Percentiles rank a stretch among this genome's conserved stretches.
phyloP scores from a whole-genome alignment of 2,329 filamentous ascomycete species.

The Neonectria ditissima region DNA sequence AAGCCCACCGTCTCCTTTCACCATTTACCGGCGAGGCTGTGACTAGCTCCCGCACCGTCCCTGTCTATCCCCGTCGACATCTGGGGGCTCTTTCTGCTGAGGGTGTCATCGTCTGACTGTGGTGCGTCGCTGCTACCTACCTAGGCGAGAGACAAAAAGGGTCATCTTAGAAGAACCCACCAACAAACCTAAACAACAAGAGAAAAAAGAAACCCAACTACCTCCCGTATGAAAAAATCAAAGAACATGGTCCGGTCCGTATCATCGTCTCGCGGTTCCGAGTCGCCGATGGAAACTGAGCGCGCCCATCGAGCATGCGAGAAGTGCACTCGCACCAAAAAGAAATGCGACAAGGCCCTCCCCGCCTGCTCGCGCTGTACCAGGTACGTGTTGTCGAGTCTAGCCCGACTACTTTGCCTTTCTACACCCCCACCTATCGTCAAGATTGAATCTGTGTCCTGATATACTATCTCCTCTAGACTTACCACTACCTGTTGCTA shows the following conservation, averaged over 20 bases:
- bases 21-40: not conserved
- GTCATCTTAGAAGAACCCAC: not conserved
- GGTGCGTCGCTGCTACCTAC: not conserved
- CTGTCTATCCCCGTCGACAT: not conserved
- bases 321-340: slow-evolving; percentile 54
- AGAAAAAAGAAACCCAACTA: slow-evolving; percentile 5
- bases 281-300: slow-evolving; percentile 48
- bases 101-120: not conserved
- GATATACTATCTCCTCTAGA: slow-evolving; percentile 26
- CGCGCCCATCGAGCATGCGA: slow-evolving; percentile 53
- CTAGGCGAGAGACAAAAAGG: not conserved
- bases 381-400: slow-evolving; percentile 40
- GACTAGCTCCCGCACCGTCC: not conserved
- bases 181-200: not conserved
- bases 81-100: not conserved
- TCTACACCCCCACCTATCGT: not conserved
- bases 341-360: slow-evolving; percentile 54
- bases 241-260: slow-evolving; percentile 42
- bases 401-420: not conserved
- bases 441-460: not conserved
- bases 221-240: slow-evolving; percentile 36
- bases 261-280: slow-evolving; percentile 45
- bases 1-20: not conserved
- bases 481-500: slow-evolving; percentile 50
- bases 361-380: slow-evolving; percentile 51